Conservation (phyloP, 495 filamentous ascomycete species). For the Neurospora tetrasperma region DNA sequence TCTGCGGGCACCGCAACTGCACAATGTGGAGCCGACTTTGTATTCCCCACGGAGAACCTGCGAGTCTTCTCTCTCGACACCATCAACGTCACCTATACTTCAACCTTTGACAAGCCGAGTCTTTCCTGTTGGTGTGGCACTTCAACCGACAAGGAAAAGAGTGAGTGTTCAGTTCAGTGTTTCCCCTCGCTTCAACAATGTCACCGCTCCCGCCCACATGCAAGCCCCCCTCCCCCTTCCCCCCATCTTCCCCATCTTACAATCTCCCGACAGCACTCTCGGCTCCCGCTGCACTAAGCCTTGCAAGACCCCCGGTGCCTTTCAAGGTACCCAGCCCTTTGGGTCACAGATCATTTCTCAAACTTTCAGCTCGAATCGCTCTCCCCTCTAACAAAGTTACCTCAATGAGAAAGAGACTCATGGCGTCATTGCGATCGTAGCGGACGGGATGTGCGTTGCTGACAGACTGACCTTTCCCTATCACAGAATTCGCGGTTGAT, state of each 20-base stretch:
- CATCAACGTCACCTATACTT: constrained; percentile 20
- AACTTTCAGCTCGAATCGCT: not conserved
- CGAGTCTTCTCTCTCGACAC: constrained; percentile 13
- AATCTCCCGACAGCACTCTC: not conserved
- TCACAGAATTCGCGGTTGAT: constrained; percentile 13
- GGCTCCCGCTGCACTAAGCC: not conserved
- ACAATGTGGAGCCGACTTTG: constrained; percentile 11
- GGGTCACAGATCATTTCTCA: not conserved
- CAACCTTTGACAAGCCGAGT: constrained; percentile 12
- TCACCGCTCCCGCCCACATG: not conserved
- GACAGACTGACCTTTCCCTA: constrained; percentile 4
- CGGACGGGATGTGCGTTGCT: constrained; percentile 1
- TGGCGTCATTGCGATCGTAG: not conserved
- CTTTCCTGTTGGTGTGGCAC: constrained; percentile 19
- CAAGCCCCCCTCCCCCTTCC: not conserved
- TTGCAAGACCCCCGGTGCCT: not conserved
- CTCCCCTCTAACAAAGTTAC: not conserved
- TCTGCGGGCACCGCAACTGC: constrained; percentile 9
- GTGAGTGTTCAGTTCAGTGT: not conserved
- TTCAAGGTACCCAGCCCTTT: not conserved
- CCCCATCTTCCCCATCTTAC: not conserved
- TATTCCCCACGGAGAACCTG: constrained; percentile 7
- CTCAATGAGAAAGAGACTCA: not conserved
- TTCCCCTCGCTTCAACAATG: not conserved
- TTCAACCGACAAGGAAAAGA: not conserved